These are phyloP conservation scores for Hymenotorrendiella dingleyae DNA, from an alignment of 2,329 filamentous ascomycete species.

Conservation along the genomic window DNA sequence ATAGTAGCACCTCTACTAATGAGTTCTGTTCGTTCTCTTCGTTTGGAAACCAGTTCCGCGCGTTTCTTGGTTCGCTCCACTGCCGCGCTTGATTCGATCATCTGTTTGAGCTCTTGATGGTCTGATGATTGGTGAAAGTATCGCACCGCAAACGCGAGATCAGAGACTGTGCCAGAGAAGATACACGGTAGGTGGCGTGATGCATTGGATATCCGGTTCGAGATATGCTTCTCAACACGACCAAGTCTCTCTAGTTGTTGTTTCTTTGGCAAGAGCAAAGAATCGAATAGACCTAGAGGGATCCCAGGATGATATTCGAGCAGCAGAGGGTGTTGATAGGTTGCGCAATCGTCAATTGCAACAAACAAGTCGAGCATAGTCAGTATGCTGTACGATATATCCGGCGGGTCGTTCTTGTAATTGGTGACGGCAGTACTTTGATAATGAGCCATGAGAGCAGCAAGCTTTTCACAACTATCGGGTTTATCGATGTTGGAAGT, in stretches of 20 bases:
- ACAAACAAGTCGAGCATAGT: neutral
- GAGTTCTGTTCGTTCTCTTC: neutral
- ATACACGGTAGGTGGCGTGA: neutral
- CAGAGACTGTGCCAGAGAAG: slow-evolving; percentile 9
- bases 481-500: no score
- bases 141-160: slow-evolving; percentile 42
- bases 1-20: neutral
- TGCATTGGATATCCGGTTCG: slow-evolving; percentile 5
- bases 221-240: slow-evolving; percentile 43
- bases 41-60: neutral
- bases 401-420: neutral
- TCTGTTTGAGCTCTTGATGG: slow-evolving; percentile 33
- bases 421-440: neutral
- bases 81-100: neutral
- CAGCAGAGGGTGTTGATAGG: slow-evolving; percentile 36
- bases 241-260: slow-evolving; percentile 41
- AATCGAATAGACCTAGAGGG: slow-evolving; percentile 34
- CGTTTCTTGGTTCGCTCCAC: neutral
- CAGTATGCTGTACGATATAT: neutral
- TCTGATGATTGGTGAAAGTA: slow-evolving; percentile 40
- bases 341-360: slow-evolving; percentile 36
- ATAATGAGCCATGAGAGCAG: neutral
- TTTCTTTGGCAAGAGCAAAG: slow-evolving; percentile 39
- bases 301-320: slow-evolving; percentile 42
- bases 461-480: no score